Evolutionary conservation across 2,329 filamentous ascomycete species (phyloP).

Genomic region (Botryotinia convoluta): DNA sequence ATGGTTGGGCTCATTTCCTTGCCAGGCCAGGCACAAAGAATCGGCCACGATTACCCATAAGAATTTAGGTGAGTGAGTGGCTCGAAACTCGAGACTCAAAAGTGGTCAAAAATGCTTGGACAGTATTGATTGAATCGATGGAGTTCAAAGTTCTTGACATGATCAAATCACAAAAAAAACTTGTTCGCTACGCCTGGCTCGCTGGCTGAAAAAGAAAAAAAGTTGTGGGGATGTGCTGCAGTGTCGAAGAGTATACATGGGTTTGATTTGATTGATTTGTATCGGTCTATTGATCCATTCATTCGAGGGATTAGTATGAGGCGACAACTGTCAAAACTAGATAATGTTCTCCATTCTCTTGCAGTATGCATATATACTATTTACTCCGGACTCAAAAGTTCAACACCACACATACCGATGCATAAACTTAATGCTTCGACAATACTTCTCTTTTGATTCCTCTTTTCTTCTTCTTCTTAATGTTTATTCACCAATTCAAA

Average conservation of each 20-base stretch:
- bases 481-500: background rate
- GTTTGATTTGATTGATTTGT: background rate
- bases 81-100: background rate
- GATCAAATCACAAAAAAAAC: background rate
- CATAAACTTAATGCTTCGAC: constrained; percentile 4
- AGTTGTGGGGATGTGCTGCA: constrained; percentile 5
- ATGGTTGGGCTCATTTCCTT: background rate
- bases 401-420: background rate
- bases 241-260: background rate
- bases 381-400: background rate
- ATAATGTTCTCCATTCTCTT: constrained; percentile 5
- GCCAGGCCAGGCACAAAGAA: background rate
- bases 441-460: background rate
- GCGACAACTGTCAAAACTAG: constrained; percentile 17
- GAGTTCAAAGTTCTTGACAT: background rate
- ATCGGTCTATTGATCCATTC: background rate
- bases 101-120: background rate
- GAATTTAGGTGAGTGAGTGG: background rate
- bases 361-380: constrained; percentile 13
- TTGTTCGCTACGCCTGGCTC: background rate
- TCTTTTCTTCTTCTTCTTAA: background rate
- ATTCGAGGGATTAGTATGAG: constrained; percentile 13
- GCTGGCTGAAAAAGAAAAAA: constrained; percentile 4
- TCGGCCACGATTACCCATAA: background rate
- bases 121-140: background rate